Evolutionary conservation across 352 stramenopile species (phyloP).

Genomic region (Sclerospora graminicola): DNA sequence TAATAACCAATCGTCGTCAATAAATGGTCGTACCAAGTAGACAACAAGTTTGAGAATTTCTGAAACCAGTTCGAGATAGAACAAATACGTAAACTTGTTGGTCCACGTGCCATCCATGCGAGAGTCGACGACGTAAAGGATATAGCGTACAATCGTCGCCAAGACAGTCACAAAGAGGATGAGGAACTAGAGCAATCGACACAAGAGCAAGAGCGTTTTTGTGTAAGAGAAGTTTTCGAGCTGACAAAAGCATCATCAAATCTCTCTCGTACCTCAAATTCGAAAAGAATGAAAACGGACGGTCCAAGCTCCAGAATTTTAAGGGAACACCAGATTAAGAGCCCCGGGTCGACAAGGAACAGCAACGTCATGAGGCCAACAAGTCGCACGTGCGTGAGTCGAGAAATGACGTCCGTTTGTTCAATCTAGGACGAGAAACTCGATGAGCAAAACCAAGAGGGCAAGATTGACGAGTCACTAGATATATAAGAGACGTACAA

Average conservation of each 20-base stretch:
- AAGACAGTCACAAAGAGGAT: constrained; percentile 92
- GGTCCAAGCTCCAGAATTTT: constrained; percentile 76
- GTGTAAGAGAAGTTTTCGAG: too few relatives aligned
- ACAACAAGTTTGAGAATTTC: constrained; percentile 94
- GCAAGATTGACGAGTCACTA: too few relatives aligned
- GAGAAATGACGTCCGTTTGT: constrained; percentile 74
- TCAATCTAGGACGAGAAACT: constrained; percentile 46
- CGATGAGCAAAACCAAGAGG: neutral
- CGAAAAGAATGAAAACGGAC: constrained; percentile 93
- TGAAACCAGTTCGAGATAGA: constrained; percentile 93
- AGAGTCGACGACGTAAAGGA: constrained; percentile 91
- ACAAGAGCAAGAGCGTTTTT: constrained; percentile 3
- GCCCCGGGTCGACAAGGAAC: constrained; percentile 75
- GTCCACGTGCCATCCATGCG: constrained; percentile 83
- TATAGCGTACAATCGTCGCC: constrained; percentile 81
- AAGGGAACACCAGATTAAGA: constrained; percentile 83
- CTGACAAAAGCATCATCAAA: too few relatives aligned
- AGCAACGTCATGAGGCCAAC: constrained; percentile 85
- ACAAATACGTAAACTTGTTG: constrained; percentile 87
- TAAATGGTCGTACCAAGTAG: constrained; percentile 85
- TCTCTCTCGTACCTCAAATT: constrained; percentile 91
- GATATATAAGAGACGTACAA: constrained; percentile 34
- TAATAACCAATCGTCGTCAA: neutral
- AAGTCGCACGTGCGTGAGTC: constrained; percentile 77
- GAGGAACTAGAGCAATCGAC: constrained; percentile 48